Percentiles rank a stretch among this genome's conserved stretches.
Evolutionary conservation across 1,284 basidiomycete species (phyloP).

Genomic region (Pholiota adiposa): DNA sequence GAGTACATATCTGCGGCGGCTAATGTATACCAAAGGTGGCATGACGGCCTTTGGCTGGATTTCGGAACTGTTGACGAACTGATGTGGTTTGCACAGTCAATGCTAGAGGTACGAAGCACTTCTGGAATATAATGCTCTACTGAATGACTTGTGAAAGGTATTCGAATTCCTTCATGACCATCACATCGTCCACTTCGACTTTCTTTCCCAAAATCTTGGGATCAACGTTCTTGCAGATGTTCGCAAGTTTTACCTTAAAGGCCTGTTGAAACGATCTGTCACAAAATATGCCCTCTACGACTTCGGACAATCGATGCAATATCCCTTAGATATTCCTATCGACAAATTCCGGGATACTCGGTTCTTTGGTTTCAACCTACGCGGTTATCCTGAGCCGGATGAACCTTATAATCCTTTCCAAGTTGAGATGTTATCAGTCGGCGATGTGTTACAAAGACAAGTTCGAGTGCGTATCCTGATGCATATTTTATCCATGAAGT

Average conservation of each 20-base stretch:
- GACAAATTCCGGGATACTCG: neutral
- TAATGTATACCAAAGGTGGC: no score
- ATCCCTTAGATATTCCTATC: slow-evolving; percentile 1
- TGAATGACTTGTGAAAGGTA: neutral
- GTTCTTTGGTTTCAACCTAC: neutral
- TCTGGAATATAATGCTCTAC: neutral
- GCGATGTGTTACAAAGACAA: neutral
- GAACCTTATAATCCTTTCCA: slow-evolving; percentile 11
- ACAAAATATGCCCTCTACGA: slow-evolving; percentile 10
- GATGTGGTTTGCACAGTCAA: neutral
- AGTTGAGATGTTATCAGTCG: slow-evolving; percentile 5
- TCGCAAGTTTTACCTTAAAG: no score
- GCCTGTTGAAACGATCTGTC: neutral
- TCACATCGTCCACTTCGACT: neutral
- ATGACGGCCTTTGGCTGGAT: neutral
- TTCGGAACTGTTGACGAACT: neutral
- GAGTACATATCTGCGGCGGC: neutral
- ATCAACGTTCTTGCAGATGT: neutral
- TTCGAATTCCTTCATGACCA: neutral
- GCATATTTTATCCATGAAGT: no score
- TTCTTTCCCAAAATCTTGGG: neutral
- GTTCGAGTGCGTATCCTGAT: neutral
- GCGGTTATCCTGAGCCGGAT: neutral
- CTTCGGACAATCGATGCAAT: slow-evolving; percentile 11
- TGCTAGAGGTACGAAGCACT: neutral